Percentiles rank a stretch among this genome's conserved stretches.
Conservation (phyloP, 345 rosid species). For the Salix brachista region DNA sequence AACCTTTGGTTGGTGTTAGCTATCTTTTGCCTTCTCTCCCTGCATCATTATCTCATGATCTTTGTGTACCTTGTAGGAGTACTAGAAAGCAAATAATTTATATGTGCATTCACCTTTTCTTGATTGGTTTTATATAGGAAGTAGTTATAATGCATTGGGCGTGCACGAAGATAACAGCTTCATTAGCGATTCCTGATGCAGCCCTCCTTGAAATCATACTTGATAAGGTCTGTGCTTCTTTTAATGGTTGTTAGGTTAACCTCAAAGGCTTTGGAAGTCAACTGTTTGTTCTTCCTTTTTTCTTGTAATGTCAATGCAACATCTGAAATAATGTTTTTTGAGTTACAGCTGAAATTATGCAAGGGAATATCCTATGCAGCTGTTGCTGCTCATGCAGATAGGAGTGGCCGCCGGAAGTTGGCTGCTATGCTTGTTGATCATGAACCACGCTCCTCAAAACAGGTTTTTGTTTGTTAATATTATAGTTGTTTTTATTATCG, state of each 20-base stretch:
- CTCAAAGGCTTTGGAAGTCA: neutral
- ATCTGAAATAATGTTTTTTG: conserved; percentile 24
- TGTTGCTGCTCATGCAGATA: conserved; percentile 99
- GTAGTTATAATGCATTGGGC: conserved; percentile 99
- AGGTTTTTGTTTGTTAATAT: conserved; percentile 34
- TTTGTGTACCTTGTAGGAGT: neutral
- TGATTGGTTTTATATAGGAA: conserved; percentile 46
- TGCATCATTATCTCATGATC: neutral
- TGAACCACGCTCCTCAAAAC: conserved; percentile 92
- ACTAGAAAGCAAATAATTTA: neutral
- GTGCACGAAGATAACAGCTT: conserved; percentile 88
- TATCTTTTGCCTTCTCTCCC: neutral
- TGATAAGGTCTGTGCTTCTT: conserved; percentile 63
- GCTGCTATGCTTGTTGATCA: conserved; percentile 97
- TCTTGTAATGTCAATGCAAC: conserved; percentile 4
- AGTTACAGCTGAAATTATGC: conserved; percentile 76
- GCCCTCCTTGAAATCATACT: conserved; percentile 84
- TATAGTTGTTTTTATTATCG: neutral
- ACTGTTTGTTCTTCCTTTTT: conserved; percentile 1
- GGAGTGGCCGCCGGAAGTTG: conserved; percentile 78
- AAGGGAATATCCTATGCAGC: conserved; percentile 96
- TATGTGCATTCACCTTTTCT: conserved; percentile 3
- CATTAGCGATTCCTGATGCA: conserved; percentile 78
- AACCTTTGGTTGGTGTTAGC: neutral
- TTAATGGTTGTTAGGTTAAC: neutral